Evolutionary conservation across 768 basidiomycete genomes (phyloP), one percentile per base, ranked within the genome.

Genomic region (Suillus fuscotomentosus): DNA sequence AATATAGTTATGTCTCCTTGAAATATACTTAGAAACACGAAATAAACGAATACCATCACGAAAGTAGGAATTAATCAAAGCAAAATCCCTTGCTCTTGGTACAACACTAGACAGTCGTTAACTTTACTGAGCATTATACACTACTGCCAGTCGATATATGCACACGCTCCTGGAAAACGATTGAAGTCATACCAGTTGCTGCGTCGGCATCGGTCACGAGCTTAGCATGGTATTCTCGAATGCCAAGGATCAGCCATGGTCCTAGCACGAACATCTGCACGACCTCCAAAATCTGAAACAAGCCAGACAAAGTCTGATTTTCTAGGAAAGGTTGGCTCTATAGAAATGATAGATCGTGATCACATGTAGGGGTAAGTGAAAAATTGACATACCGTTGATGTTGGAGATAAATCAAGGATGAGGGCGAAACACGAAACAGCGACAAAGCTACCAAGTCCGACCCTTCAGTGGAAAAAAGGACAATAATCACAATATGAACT

Each of bases 321-420:
- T 8, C 3, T 6, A 43, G 3, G 8, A 8, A 0, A 17, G 2
- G 3, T 42, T 3, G 17, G 9, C 10, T 3, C 43, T 45, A 2
- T n/a, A 45, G 20, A 10, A n/a, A n/a, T 10, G 43, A 45, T 45
- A 3, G n/a, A n/a, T 1, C 1, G 3, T 45, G 20, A 20, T 45
- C 17, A 3, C 8, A 43, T 43, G 17, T 7, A 43, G 17, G 20
- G 7, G 17, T 8, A 5, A 43, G 42, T 20, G 17, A 20, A 17
- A 43, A 17, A 20, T 43, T 20, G 17, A 10, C 20, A 45, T 45
- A 45, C 43, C 20, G 3, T 2, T n/a, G 20, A 45, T n/a, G 20
- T n/a, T n/a, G 9, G 43, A 27, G 27, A 27, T 2, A 3, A 27
- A 2, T 27, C 27, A 27, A 96, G 79, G 4, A 88, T 72, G 43